Evolutionary conservation across 257 asterid genomes (phyloP), one percentile per base, ranked within the genome.

Genomic region (Solanum megistacrolobum): DNA sequence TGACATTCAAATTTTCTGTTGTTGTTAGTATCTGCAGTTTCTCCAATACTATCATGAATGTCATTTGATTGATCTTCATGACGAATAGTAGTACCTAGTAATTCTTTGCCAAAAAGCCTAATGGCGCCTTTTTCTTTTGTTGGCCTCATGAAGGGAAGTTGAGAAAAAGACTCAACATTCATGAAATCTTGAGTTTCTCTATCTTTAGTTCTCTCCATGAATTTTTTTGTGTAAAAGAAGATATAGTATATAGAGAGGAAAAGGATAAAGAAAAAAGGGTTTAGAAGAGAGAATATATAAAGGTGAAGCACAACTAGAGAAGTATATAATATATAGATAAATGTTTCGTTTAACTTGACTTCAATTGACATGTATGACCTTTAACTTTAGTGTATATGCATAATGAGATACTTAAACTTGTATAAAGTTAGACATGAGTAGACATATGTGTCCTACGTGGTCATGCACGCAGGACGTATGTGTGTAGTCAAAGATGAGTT

Each of bases 81-180:
- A 12, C 14, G 29, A 55, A 62, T 29, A 31, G 34, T 34, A 35
- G 48, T 35, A 31, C 95, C 93, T 16, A 93, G 92, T 21, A 96
- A 92, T 85, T 96, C 98, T 81, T 96, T 92, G 7, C 99, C 98
- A 27, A 96, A 96, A 3, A 96, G 94, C 90, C 98, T 88, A 46
- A 95, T 94, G 85, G 92, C 94, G 1, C 13, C 4, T 71, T 89
- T 93, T 48, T 89, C 95, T 88, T 89, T 91, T 20, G 98, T 85
- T 0, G 96, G 95, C 20, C 98, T 96, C 90, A 94, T 93, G 52
- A 96, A 96, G 87, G 98, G 99, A 6, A 96, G 90, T 89, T 95
- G 98, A 46, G 99, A 94, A 95, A 95, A 96, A 5, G 99, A 94
- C 35, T 95, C 96, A 21, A 94, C 98, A 83, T 93, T 95, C 98